These are phyloP conservation scores for Annona cherimola DNA, from an alignment of 164 flowering plant genomes.

Conservation along the genomic window DNA sequence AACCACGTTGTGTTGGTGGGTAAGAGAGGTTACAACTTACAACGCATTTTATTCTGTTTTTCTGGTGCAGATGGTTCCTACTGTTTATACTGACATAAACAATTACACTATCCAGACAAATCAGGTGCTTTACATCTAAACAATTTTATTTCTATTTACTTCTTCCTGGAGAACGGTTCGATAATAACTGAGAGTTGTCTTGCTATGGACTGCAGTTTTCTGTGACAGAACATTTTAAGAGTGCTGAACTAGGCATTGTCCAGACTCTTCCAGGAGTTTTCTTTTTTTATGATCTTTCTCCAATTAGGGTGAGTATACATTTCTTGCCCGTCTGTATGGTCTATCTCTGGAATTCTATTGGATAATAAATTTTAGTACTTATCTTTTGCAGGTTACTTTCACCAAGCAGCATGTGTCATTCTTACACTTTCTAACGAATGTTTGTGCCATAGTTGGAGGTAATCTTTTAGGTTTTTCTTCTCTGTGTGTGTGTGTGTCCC, in stretches of 20 bases:
- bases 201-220: slow-evolving; percentile 48
- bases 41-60: neutral
- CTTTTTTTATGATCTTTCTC: slow-evolving; percentile 72
- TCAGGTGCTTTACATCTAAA: slow-evolving; percentile 36
- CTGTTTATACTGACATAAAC: slow-evolving; percentile 59
- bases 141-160: neutral
- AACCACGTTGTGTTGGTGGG: neutral
- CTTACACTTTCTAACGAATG: slow-evolving; percentile 62
- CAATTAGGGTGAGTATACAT: slow-evolving; percentile 48
- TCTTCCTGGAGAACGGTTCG: neutral
- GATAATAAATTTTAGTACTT: neutral
- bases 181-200: neutral
- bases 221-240: slow-evolving; percentile 69
- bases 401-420: slow-evolving; percentile 48
- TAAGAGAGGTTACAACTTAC: neutral
- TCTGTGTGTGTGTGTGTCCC: neutral
- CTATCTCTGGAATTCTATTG: neutral
- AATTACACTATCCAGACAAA: slow-evolving; percentile 58
- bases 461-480: neutral
- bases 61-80: slow-evolving; percentile 74
- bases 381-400: slow-evolving; percentile 49
- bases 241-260: slow-evolving; percentile 29
- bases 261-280: slow-evolving; percentile 58
- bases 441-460: slow-evolving; percentile 82
- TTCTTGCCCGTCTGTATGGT: neutral